Evolutionary conservation across 306 rosid genomes (phyloP).

Genomic region (Cucumis sativus): DNA sequence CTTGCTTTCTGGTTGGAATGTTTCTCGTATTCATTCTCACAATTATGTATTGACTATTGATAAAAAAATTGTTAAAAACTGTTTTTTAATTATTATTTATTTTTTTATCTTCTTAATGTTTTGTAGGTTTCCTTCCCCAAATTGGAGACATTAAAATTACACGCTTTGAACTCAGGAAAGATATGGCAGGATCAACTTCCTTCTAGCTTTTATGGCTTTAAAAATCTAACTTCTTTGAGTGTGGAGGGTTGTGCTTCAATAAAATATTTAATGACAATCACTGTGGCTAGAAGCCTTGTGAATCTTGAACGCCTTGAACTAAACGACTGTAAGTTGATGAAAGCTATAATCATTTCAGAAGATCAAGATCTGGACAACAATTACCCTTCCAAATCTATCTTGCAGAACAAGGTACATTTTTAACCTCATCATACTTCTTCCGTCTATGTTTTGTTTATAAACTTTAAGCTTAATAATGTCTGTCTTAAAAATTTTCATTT

Average conservation of each 20-base stretch:
- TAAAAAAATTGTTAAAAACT: not conserved
- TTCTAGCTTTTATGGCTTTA: conserved; percentile 1
- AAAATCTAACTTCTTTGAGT: conserved; percentile 4
- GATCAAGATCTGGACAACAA: not conserved
- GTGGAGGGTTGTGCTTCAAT: not conserved
- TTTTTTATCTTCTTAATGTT: not conserved
- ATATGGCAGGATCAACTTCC: conserved; percentile 10
- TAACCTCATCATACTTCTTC: not conserved
- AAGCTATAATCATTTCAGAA: not conserved
- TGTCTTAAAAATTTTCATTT: not conserved
- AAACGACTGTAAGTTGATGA: conserved; percentile 16
- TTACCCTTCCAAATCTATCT: not conserved
- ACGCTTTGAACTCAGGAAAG: not conserved
- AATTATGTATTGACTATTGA: not conserved
- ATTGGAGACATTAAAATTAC: conserved; percentile 12
- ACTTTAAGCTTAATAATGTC: not conserved
- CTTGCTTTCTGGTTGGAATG: not conserved
- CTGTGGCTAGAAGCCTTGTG: conserved; percentile 10
- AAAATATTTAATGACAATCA: conserved; percentile 8
- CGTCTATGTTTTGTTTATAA: not conserved
- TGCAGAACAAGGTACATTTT: not conserved
- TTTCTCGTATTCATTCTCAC: not conserved
- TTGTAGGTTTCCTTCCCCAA: conserved; percentile 11
- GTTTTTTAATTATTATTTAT: no score
- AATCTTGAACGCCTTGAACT: conserved; percentile 24